These are phyloP conservation scores for Casuarina glauca DNA, from an alignment of 306 rosid genomes.

Conservation along the genomic window DNA sequence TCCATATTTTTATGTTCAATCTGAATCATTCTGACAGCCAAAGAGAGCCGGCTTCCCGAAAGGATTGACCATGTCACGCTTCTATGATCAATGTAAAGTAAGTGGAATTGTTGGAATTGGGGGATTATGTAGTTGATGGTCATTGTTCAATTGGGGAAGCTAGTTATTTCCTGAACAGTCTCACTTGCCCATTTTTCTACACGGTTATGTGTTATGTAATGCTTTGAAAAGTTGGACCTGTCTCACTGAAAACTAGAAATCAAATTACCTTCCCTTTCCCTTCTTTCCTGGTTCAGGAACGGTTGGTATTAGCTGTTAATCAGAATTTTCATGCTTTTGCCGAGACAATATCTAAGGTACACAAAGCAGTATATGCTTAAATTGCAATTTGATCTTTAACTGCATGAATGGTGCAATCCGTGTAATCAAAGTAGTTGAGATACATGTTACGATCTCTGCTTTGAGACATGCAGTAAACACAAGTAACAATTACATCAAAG, in stretches of 20 bases:
- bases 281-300: neutral
- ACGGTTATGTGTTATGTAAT: slow-evolving; percentile 21
- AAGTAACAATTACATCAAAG: no score
- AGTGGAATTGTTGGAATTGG: slow-evolving; percentile 40
- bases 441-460: no score
- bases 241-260: slow-evolving; percentile 2
- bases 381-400: no score
- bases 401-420: no score
- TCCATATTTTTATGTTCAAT: slow-evolving; percentile 18
- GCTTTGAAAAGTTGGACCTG: slow-evolving; percentile 13
- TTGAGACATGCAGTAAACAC: no score
- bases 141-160: slow-evolving; percentile 46
- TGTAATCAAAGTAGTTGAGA: no score
- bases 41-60: slow-evolving; percentile 32
- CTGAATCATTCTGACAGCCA: slow-evolving; percentile 32
- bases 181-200: slow-evolving; percentile 39
- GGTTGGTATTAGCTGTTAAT: no score
- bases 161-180: slow-evolving; percentile 41
- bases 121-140: slow-evolving; percentile 40
- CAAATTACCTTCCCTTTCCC: neutral
- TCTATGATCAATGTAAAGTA: slow-evolving; percentile 53
- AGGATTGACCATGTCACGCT: slow-evolving; percentile 39
- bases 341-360: neutral
- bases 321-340: neutral
- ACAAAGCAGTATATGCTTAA: neutral